Conservation (phyloP, 2,329 filamentous ascomycete genomes). For the Penicillium sp. region DNA sequence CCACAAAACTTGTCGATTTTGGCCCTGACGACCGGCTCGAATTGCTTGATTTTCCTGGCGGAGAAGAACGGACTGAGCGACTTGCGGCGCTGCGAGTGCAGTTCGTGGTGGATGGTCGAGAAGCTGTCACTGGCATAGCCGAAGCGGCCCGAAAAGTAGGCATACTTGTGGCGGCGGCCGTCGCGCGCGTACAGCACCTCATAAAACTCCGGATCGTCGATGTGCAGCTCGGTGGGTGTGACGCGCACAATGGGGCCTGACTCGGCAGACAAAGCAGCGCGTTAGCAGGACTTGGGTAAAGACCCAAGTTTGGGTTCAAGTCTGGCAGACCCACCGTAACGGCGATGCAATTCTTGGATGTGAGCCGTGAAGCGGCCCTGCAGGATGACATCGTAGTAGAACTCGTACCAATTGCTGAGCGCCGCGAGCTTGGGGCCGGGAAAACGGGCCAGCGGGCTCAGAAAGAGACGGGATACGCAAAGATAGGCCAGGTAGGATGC, state of each 20-base stretch:
- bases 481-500: not conserved
- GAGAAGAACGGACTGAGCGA: slow-evolving; percentile 36
- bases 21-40: slow-evolving; percentile 22
- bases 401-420: slow-evolving; percentile 23
- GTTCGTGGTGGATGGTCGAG: slow-evolving; percentile 26
- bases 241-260: slow-evolving; percentile 33
- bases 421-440: slow-evolving; percentile 15
- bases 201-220: slow-evolving; percentile 28
- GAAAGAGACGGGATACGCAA: not conserved
- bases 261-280: too few species aligned
- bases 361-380: slow-evolving; percentile 21
- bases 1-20: slow-evolving; percentile 20
- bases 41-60: slow-evolving; percentile 23
- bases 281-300: not conserved
- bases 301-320: not conserved
- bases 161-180: slow-evolving; percentile 29
- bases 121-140: slow-evolving; percentile 31
- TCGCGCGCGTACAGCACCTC: slow-evolving; percentile 28
- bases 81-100: slow-evolving; percentile 29
- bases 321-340: slow-evolving; percentile 19
- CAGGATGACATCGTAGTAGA: slow-evolving; percentile 24
- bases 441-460: slow-evolving; percentile 8
- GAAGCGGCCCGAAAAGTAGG: slow-evolving; percentile 27
- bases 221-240: slow-evolving; percentile 29
- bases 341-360: slow-evolving; percentile 21